phyloP scores from a whole-genome alignment of 2,329 filamentous ascomycete species.

The Fusarium vanettenii region DNA sequence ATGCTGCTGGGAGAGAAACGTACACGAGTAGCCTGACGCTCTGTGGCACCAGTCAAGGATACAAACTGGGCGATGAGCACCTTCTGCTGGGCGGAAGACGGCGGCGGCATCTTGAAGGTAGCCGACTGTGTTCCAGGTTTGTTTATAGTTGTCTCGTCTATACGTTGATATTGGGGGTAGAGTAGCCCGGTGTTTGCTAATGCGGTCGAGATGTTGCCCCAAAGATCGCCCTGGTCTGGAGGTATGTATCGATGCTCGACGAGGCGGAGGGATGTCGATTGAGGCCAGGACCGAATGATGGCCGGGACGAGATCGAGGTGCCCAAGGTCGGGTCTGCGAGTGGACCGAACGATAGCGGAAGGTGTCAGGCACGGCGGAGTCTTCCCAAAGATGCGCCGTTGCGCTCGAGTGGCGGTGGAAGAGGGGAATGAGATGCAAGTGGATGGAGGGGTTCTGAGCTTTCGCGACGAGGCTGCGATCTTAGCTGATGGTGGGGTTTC shows the following conservation, averaged over 20 bases:
- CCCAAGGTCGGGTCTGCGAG: neutral
- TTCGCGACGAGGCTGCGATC: conserved; percentile 44
- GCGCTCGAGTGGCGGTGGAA: conserved; percentile 14
- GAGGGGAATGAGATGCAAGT: conserved; percentile 17
- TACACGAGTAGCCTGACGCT: conserved; percentile 59
- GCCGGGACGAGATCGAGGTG: neutral
- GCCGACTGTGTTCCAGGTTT: neutral
- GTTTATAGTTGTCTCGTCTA: neutral
- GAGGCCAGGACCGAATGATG: conserved; percentile 2
- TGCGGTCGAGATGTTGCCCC: conserved; percentile 5
- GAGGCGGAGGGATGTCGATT: neutral
- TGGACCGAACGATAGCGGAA: neutral
- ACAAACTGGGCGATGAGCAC: conserved; percentile 56
- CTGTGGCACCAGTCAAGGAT: conserved; percentile 56
- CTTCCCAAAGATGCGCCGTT: conserved; percentile 1
- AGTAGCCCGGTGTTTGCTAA: neutral
- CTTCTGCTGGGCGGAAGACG: conserved; percentile 54
- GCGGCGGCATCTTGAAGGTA: conserved; percentile 50
- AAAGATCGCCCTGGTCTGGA: neutral
- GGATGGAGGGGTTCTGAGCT: conserved; percentile 44
- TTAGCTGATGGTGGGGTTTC: conserved; percentile 41
- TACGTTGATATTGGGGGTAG: neutral
- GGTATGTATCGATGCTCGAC: conserved; percentile 3
- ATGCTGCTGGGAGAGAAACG: conserved; percentile 38
- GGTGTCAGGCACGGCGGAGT: neutral